Conservation (phyloP, 1,284 basidiomycete species). For the Schizopora paradoxa region DNA sequence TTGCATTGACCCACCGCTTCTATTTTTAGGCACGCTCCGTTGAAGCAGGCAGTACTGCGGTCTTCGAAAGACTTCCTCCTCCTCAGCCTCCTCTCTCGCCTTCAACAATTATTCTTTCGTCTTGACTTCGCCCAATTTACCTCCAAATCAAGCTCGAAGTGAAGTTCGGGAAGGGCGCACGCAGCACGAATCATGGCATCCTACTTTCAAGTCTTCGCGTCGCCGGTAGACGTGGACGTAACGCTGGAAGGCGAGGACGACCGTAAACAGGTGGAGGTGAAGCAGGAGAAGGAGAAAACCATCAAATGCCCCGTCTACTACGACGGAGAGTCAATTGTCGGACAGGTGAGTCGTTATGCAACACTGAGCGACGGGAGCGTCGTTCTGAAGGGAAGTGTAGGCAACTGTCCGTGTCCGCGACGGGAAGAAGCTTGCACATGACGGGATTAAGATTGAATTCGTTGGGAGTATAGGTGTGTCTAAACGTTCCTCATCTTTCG, state of each 20-base stretch:
- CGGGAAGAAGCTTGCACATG: conserved; percentile 92
- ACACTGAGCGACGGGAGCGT: conserved; percentile 2
- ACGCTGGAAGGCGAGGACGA: conserved; percentile 48
- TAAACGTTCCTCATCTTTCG: background rate
- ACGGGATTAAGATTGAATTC: conserved; percentile 97
- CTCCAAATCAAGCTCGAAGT: too few relatives aligned
- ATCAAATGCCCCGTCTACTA: conserved; percentile 90
- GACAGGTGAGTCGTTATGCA: conserved; percentile 56
- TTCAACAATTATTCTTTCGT: too few relatives aligned
- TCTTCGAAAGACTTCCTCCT: too few relatives aligned
- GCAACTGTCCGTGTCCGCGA: conserved; percentile 87
- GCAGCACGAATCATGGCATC: conserved; percentile 52
- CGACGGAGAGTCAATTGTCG: conserved; percentile 87
- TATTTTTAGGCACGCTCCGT: too few relatives aligned
- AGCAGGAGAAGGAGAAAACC: conserved; percentile 39
- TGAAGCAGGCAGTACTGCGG: too few relatives aligned
- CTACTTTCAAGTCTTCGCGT: conserved; percentile 52
- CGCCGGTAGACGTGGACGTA: conserved; percentile 55
- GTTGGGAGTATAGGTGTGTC: conserved; percentile 89
- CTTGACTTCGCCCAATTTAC: too few relatives aligned
- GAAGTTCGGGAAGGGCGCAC: too few relatives aligned
- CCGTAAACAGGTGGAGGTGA: conserved; percentile 50
- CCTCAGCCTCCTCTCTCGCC: too few relatives aligned
- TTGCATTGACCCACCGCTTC: too few relatives aligned
- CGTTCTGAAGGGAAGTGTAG: conserved; percentile 34